phyloP scores from a whole-genome alignment of 164 flowering plant genomes.

The grape (Vitis vinifera) region ASM3070453v1 NC_081814.1:8308501-8309000 shows the following conservation, averaged over 20 bases:
- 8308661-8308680: conserved; percentile 8
- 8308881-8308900: conserved; percentile 10
- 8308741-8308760: conserved; percentile 13
- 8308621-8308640: conserved; percentile 1
- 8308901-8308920: conserved; percentile 27
- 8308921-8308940: conserved; percentile 24
- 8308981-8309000: conserved; percentile 30
- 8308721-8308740: conserved; percentile 15
- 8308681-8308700: conserved; percentile 14
- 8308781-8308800: conserved; percentile 7
- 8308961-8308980: conserved; percentile 33
- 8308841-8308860: conserved; percentile 6
- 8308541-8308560: conserved; percentile 7
- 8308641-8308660: background rate
- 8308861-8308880: conserved; percentile 7
- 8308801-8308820: conserved; percentile 6
- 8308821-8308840: conserved; percentile 16
- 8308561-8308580: conserved; percentile 14
- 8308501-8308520: conserved; percentile 9
- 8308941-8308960: conserved; percentile 49
- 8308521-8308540: background rate
- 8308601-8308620: background rate
- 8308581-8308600: conserved; percentile 11
- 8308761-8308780: conserved; percentile 12
- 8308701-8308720: conserved; percentile 14